Evolutionary conservation across 495 filamentous ascomycete species (phyloP), one percentile per base, ranked within the genome.

Genomic region (Cladorrhinum samala): DNA sequence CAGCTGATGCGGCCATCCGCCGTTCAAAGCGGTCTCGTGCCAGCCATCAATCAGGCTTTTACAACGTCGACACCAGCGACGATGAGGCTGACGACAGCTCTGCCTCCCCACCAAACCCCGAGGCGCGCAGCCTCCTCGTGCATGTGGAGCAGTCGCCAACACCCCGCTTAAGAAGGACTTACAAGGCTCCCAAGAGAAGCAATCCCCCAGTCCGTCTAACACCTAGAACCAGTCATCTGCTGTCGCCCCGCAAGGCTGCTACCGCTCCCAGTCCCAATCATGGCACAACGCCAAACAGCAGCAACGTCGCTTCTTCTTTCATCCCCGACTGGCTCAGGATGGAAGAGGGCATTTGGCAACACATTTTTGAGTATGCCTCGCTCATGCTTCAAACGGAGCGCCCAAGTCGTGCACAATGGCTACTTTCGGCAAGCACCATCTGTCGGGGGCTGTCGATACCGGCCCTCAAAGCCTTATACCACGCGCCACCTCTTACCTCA

Each of bases 381-480:
- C 67, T 77, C 40, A 84, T 87, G 2, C 67, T 88, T n/a, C n/a
- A n/a, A n/a, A n/a, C n/a, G 19, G 48, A 79, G 33, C 77, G 84
- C 51, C 69, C 76, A 38, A 56, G 65, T 0, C 77, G 81, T 0
- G 76, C 80, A 2, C 62, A 65, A 49, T 89, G 81, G 81, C 78
- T 95, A 11, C 49, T 85, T 2, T 68, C 77, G 19, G 67, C 81
- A 16, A 81, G 86, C 9, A 64, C 77, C 9, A 62, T 83, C 13
- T 91, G 88, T 53, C 79, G 76, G 38, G 67, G 72, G 3, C 91
- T 91, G 52, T 67, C 78, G 5, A 86, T 91, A 57, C 86, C 90
- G 4, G 86, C 89, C 6, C 68, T 95, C 16, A 82, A 85, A 13
- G 84, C 78, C 11, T 73, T 93, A 3, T 93, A 91, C 64, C 69